Conservation (phyloP, 2,329 filamentous ascomycete genomes). For the Blastomyces gilchristii region DNA sequence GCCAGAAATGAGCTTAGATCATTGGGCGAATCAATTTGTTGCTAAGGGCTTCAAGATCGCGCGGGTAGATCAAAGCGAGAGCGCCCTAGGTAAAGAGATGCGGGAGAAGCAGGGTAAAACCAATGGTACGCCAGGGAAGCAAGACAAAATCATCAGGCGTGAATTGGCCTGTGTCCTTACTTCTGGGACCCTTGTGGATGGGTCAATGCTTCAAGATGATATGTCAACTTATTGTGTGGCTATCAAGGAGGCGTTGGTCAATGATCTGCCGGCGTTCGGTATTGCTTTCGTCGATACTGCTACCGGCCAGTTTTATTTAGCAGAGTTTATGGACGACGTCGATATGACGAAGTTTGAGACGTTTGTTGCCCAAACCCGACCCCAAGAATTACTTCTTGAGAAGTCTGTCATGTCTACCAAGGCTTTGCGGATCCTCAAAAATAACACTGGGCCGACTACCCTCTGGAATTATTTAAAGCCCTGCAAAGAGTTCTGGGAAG, state of each 20-base stretch:
- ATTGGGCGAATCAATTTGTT: constrained; percentile 97
- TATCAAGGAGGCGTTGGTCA: constrained; percentile 67
- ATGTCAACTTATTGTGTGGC: constrained; percentile 95
- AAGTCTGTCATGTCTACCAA: constrained; percentile 81
- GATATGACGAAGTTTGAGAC: constrained; percentile 97
- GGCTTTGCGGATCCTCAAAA: constrained; percentile 85
- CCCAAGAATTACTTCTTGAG: constrained; percentile 80
- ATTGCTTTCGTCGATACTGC: constrained; percentile 92
- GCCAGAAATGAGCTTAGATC: constrained; percentile 85
- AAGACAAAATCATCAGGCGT: constrained; percentile 85
- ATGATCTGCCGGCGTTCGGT: constrained; percentile 73
- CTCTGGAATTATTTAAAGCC: constrained; percentile 93
- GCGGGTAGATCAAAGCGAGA: constrained; percentile 92
- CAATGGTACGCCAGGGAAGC: constrained; percentile 53
- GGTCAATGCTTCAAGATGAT: constrained; percentile 93
- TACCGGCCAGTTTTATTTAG: constrained; percentile 89
- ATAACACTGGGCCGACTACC: constrained; percentile 83
- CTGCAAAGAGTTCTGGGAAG: constrained; percentile 80
- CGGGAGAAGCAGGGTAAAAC: constrained; percentile 64
- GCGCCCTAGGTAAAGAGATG: constrained; percentile 94
- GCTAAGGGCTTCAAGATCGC: constrained; percentile 97
- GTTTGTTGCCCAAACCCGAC: constrained; percentile 81
- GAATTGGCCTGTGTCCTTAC: constrained; percentile 88
- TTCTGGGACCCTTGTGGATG: constrained; percentile 84
- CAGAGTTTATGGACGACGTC: constrained; percentile 80